Percentiles rank a stretch among this genome's conserved stretches.
Evolutionary conservation across 2,329 filamentous ascomycete genomes (phyloP).

Genomic region (Colletotrichum chrysophilum): DNA sequence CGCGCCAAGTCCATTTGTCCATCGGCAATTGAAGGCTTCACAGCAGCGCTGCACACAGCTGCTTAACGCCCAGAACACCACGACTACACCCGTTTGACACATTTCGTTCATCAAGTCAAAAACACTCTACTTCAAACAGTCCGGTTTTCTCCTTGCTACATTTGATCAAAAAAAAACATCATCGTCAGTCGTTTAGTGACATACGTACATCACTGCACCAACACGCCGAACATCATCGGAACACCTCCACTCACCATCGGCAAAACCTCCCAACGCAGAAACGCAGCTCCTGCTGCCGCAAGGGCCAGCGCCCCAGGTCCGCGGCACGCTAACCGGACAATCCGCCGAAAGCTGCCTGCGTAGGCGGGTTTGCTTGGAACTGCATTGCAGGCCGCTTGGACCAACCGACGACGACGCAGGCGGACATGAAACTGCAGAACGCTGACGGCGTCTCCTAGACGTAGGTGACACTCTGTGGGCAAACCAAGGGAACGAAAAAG

Average conservation of each 20-base stretch:
- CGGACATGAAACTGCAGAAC: not conserved
- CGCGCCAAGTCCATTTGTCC: not conserved
- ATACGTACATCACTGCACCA: not conserved
- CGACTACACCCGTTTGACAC: not conserved
- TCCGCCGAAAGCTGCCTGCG: not conserved
- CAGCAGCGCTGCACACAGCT: not conserved
- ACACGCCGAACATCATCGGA: not conserved
- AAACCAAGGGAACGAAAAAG: not conserved
- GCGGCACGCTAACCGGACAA: not conserved
- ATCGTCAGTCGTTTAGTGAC: not conserved
- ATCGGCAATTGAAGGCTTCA: not conserved
- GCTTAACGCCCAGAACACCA: not conserved
- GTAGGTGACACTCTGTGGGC: not conserved
- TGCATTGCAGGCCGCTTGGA: not conserved
- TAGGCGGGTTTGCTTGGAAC: not conserved
- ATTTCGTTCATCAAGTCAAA: accelerated
- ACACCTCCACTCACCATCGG: not conserved
- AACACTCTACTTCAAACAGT: not conserved
- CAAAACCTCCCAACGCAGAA: not conserved
- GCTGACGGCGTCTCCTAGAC: not conserved
- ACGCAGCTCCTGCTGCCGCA: not conserved
- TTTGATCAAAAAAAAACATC: not conserved
- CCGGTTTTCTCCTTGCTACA: not conserved
- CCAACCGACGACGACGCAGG: not conserved
- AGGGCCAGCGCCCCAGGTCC: not conserved